Conservation (phyloP, 2,329 filamentous ascomycete genomes). For the Trichothecium sympodiale region DNA sequence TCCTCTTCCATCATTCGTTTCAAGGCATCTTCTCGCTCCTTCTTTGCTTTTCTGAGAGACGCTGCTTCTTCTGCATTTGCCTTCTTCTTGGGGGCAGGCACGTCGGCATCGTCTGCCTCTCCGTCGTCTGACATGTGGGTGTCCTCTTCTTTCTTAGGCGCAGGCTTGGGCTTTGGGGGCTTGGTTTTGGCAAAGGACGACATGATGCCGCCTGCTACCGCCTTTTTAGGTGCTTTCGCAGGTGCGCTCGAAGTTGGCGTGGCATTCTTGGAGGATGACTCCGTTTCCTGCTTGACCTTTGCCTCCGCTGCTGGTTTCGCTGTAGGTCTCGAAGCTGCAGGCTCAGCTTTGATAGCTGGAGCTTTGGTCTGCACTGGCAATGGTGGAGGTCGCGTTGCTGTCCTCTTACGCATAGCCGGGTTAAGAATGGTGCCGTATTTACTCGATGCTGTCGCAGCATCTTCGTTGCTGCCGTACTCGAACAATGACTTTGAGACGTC, state of each 20-base stretch:
- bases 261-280: constrained; percentile 10
- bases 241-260: constrained; percentile 15
- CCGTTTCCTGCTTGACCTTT: constrained; percentile 20
- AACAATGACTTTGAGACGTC: constrained; percentile 56
- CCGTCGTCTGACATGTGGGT: constrained; percentile 24
- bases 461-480: constrained; percentile 43
- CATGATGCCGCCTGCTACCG: constrained; percentile 55
- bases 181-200: constrained; percentile 62
- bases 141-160: constrained; percentile 19
- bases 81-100: constrained; percentile 15
- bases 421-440: constrained; percentile 69
- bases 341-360: constrained; percentile 9
- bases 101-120: constrained; percentile 25
- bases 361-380: constrained; percentile 12
- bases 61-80: constrained; percentile 11
- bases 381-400: constrained; percentile 21
- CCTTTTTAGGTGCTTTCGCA: constrained; percentile 38
- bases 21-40: constrained; percentile 26
- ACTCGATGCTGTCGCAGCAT: constrained; percentile 45
- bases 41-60: constrained; percentile 15
- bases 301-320: constrained; percentile 2
- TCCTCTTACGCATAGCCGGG: constrained; percentile 45
- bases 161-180: constrained; percentile 37
- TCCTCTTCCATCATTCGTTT: constrained; percentile 38
- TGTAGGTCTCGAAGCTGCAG: constrained; percentile 3